Conservation (phyloP, 2,329 filamentous ascomycete genomes). For the Fusarium abutilonis region DNA sequence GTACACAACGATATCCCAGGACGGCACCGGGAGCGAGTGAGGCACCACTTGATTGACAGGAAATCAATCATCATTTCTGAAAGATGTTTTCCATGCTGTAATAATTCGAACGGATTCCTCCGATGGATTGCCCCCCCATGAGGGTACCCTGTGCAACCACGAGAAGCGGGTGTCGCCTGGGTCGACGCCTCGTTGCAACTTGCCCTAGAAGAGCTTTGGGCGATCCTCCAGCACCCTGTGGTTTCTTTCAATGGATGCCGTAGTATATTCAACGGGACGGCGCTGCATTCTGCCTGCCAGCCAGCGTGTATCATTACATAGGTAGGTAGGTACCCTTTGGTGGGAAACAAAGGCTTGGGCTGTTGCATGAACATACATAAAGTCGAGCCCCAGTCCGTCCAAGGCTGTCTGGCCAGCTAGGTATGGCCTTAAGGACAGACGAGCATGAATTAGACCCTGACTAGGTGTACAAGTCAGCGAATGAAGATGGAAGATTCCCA, state of each 20-base stretch:
- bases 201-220: background rate
- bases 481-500: background rate
- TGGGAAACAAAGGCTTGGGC: slow-evolving; percentile 21
- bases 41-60: slow-evolving; percentile 17
- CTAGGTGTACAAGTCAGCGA: background rate
- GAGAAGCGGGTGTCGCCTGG: slow-evolving; percentile 23
- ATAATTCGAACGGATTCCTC: slow-evolving; percentile 16
- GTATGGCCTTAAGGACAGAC: background rate
- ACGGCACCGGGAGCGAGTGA: slow-evolving; percentile 17
- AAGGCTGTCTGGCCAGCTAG: too few relatives aligned
- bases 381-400: slow-evolving; percentile 1
- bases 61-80: slow-evolving; percentile 25
- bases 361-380: slow-evolving; percentile 13
- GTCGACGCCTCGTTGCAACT: slow-evolving; percentile 34
- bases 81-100: slow-evolving; percentile 24
- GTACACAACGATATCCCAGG: slow-evolving; percentile 14
- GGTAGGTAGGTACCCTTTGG: slow-evolving; percentile 1
- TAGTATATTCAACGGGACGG: background rate
- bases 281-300: background rate
- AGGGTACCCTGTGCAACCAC: slow-evolving; percentile 33
- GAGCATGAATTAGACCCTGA: background rate
- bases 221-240: slow-evolving; percentile 14
- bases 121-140: slow-evolving; percentile 33
- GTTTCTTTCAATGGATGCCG: slow-evolving; percentile 8
- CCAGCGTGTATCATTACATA: background rate